Conservation (phyloP, 2,329 filamentous ascomycete species). For the Gaeumannomyces sp. region DNA sequence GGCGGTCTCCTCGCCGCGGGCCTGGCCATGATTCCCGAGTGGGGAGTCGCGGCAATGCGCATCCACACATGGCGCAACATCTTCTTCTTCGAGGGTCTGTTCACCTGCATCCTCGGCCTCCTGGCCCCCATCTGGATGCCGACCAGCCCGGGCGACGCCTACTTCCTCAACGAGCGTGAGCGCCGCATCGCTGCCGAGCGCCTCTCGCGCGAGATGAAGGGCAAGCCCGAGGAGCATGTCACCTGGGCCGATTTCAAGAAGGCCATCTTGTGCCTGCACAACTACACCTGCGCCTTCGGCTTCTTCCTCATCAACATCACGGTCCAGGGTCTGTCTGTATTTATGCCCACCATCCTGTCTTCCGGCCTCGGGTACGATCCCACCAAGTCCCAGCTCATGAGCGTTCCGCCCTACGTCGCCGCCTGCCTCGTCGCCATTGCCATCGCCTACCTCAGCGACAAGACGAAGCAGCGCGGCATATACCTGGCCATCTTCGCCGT, state of each 20-base stretch:
- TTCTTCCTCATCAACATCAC: constrained; percentile 58
- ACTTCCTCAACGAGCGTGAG: constrained; percentile 46
- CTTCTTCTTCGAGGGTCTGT: constrained; percentile 56
- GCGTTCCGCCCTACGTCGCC: constrained; percentile 37
- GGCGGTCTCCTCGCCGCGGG: constrained; percentile 50
- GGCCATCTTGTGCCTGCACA: constrained; percentile 50
- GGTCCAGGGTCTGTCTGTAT: constrained; percentile 47
- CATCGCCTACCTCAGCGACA: constrained; percentile 34
- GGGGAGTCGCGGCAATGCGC: constrained; percentile 36
- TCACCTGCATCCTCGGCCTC: constrained; percentile 43
- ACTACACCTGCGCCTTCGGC: constrained; percentile 50
- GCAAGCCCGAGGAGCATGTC: constrained; percentile 39
- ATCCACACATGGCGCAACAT: constrained; percentile 52
- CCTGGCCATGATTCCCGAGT: constrained; percentile 43
- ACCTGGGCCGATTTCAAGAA: constrained; percentile 41
- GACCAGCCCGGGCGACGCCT: constrained; percentile 38
- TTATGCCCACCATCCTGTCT: constrained; percentile 41
- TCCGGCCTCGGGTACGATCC: constrained; percentile 33
- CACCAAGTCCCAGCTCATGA: constrained; percentile 35
- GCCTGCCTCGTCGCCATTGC: constrained; percentile 34
- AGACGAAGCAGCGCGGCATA: constrained; percentile 34
- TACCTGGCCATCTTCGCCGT: constrained; percentile 33
- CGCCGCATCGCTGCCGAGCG: constrained; percentile 46
- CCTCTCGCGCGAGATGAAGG: constrained; percentile 42
- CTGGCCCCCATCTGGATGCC: constrained; percentile 47